Evolutionary conservation across 2,329 filamentous ascomycete genomes (phyloP).

Genomic region (Ophiostoma sp.): DNA sequence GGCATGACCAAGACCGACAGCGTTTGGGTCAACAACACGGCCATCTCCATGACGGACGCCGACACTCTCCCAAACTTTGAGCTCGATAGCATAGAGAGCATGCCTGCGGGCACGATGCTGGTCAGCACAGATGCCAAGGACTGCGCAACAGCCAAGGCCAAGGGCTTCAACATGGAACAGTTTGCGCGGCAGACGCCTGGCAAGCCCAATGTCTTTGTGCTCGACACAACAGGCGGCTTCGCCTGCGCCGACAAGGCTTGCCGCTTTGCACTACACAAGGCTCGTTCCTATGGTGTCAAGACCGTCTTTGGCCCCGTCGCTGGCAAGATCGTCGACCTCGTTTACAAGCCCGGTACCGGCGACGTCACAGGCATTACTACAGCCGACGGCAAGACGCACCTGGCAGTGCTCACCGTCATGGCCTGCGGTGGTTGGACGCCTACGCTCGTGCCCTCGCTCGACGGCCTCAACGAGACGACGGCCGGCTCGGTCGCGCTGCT

Average conservation of each 20-base stretch:
- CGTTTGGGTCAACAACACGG: slow-evolving; percentile 35
- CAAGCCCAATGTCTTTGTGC: slow-evolving; percentile 8
- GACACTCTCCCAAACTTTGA: neutral
- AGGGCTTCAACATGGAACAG: slow-evolving; percentile 32
- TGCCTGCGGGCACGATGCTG: slow-evolving; percentile 36
- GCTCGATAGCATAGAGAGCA: slow-evolving; percentile 33
- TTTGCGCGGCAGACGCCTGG: slow-evolving; percentile 33
- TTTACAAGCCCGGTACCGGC: slow-evolving; percentile 26
- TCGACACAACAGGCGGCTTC: slow-evolving; percentile 1
- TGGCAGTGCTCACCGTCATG: slow-evolving; percentile 35
- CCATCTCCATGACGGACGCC: slow-evolving; percentile 7
- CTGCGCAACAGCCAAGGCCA: slow-evolving; percentile 25
- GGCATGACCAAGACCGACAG: slow-evolving; percentile 30
- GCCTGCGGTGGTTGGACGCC: slow-evolving; percentile 44
- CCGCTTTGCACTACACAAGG: slow-evolving; percentile 3
- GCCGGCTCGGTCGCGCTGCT: slow-evolving; percentile 42
- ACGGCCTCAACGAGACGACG: slow-evolving; percentile 44
- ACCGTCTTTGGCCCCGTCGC: slow-evolving; percentile 13
- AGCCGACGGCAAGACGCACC: slow-evolving; percentile 34
- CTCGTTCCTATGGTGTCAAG: slow-evolving; percentile 6
- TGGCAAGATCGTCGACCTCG: slow-evolving; percentile 33
- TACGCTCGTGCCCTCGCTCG: slow-evolving; percentile 37
- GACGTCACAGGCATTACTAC: slow-evolving; percentile 38
- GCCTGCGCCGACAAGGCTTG: slow-evolving; percentile 4
- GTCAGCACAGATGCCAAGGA: slow-evolving; percentile 25